Evolutionary conservation across 192 early-diverging fungal genomes (phyloP).

Genomic region (Coemansia sp.): DNA sequence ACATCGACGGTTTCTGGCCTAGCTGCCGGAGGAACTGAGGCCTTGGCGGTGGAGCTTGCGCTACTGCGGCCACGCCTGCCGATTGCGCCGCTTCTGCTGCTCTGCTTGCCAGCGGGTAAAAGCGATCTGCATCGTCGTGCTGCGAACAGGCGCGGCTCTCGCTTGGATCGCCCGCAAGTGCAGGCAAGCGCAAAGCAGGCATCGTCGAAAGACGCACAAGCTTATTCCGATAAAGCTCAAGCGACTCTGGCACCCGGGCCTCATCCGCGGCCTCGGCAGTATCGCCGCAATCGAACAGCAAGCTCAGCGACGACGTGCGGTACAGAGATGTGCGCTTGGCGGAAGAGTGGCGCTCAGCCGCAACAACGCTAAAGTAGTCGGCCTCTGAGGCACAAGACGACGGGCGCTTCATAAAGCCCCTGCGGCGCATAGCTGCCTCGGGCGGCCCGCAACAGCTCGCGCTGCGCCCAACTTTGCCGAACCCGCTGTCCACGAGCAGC

Average conservation of each 20-base stretch:
- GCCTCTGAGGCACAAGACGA: conserved; percentile 6
- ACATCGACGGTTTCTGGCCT: background rate
- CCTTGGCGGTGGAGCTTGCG: conserved; percentile 10
- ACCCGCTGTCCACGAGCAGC: background rate
- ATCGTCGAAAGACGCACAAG: conserved; percentile 13
- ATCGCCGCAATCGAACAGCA: background rate
- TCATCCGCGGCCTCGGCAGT: background rate
- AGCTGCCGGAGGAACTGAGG: conserved; percentile 24
- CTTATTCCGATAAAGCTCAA: background rate
- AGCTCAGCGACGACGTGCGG: conserved; percentile 20
- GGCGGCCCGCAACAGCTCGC: conserved; percentile 28
- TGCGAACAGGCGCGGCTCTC: background rate
- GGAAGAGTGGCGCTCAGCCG: background rate
- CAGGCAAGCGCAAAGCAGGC: background rate
- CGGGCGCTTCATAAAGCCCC: conserved; percentile 10
- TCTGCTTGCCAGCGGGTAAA: conserved; percentile 1
- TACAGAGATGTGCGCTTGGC: conserved; percentile 8
- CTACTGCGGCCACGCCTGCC: background rate
- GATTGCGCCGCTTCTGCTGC: background rate
- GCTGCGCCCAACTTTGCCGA: conserved; percentile 17
- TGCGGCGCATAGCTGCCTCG: background rate
- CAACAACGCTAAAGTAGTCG: background rate
- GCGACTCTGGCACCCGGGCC: background rate
- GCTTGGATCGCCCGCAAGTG: background rate
- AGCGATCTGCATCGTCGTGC: background rate